These are phyloP conservation scores for Heimioporus sp. DNA, from an alignment of 768 basidiomycete genomes.

Conservation along the genomic window DNA sequence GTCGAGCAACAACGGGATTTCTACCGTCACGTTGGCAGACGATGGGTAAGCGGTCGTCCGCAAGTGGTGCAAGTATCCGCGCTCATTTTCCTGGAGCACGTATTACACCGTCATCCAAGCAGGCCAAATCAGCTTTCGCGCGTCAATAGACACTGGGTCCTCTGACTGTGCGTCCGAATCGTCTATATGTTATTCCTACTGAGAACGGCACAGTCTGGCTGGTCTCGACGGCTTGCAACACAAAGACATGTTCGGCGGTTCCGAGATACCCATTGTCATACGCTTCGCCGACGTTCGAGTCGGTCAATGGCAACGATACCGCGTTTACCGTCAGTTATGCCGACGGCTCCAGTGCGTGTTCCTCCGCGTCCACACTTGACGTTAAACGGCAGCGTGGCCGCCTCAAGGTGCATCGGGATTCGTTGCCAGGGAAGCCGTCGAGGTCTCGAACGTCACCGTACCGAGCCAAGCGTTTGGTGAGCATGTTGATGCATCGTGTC, in stretches of 20 bases:
- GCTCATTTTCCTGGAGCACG: constrained; percentile 44
- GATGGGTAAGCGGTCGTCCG: constrained; percentile 47
- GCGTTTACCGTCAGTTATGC: constrained; percentile 59
- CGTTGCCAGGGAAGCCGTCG: constrained; percentile 63
- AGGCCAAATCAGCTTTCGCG: constrained; percentile 65
- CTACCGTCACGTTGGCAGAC: constrained; percentile 42
- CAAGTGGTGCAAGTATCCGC: neutral
- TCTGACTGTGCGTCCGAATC: constrained; percentile 23
- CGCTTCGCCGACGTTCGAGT: constrained; percentile 59
- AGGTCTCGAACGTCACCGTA: constrained; percentile 58
- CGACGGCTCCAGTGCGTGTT: constrained; percentile 62
- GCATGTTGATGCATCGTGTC: constrained; percentile 17
- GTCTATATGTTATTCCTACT: neutral
- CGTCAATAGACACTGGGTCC: constrained; percentile 73
- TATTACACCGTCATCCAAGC: constrained; percentile 62
- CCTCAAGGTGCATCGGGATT: constrained; percentile 63
- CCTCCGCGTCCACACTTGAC: neutral
- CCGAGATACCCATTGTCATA: constrained; percentile 74
- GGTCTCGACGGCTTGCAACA: constrained; percentile 58
- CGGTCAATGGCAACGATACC: constrained; percentile 62
- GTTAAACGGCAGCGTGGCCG: constrained; percentile 3
- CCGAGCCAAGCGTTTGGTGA: constrained; percentile 67
- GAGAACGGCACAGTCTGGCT: constrained; percentile 58
- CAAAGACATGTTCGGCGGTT: constrained; percentile 50
- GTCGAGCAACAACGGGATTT: constrained; percentile 40